Evolutionary conservation across 1,139 yeast genomes (phyloP), one percentile per base, ranked within the genome.

Genomic region (Hanseniaspora sp.): DNA sequence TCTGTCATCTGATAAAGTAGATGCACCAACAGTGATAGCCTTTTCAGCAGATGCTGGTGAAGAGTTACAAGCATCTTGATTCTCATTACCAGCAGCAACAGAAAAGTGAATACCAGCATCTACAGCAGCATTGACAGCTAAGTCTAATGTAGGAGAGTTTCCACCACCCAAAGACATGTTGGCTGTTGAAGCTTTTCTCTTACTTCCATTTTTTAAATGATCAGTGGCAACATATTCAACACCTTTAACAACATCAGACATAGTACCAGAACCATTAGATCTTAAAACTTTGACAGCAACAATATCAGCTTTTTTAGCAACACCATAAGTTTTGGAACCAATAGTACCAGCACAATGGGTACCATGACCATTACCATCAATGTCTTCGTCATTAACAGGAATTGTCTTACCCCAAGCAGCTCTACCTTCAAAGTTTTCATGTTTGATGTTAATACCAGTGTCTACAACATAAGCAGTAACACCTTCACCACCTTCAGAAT

Each of bases 351-450:
- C 90, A 75, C 90, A 83, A 67, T 85, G 95, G 56, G 94, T 83
- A 59, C 76, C 76, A 73, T 92, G 98, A 55, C 97, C 98, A 67
- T 90, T 90, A 55, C 95, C 95, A 69, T 92, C 97, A 53, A 73
- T 67, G 64, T 90, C 95, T 51, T 74, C 76, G 66, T 90, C 96
- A 61, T 87, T 92, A 47, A 71, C 66, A 55, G 96, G 96, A 61
- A 92, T 76, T 47, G 97, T 88, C 63, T 82, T 78, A 64, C 97
- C 97, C 96, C 97, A 90, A 48, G 64, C 66, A 59, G 97, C 98
- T 71, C 98, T 84, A 58, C 95, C 95, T 56, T 76, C 90, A 65
- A 90, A 88, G 65, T 88, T 95, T 55, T 73, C 77, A 70, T 88
- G 96, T 58, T 77, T 74, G 55, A 83, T 74, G 65, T 85, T 83